Evolutionary conservation across 2,329 filamentous ascomycete genomes (phyloP), one percentile per base, ranked within the genome.

Genomic region (Phoma sp.): DNA sequence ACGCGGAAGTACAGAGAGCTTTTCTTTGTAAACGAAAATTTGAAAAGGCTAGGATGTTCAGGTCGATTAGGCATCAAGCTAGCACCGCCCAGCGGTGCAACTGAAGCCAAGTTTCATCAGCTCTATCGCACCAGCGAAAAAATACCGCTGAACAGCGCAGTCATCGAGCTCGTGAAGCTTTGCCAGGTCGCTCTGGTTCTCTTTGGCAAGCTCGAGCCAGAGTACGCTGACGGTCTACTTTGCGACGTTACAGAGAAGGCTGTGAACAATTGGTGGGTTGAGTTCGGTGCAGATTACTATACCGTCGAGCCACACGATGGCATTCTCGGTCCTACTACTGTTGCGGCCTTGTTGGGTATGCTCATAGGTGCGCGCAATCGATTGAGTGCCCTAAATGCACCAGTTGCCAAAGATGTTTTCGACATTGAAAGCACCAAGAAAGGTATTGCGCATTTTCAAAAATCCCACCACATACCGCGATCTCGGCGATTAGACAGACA

Each of bases 181-280:
- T 98, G 93, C 64, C 95, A 99, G 74, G 86, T 92, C 28, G 92
- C 95, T 0, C 78, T 99, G 54, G 88, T 91, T 68, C 80, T 97
- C 56, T 99, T 97, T 74, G 91, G 89, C 47, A 92, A 93, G 72
- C 80, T 98, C 5, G 88, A 91, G n/a, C 84, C 88, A 25, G 90
- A 93, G 61, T 98, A 96, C 71, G 90, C 91, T 7, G 95, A 99
- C 68, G 95, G 95, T 0, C 78, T 97, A 20, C 83, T 99, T 3
- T 99, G 95, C 73, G 95, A 99, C 76, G 82, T 95, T 36, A 98
- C 95, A 0, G 95, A 99, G 73, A 88, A 84, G 57, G 92, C 93
- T 1, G 87, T 98, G 65, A 89, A 88, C 57, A 91, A 97, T 73
- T 99, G 95, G 95, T 98, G 95, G 95, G 88, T 90, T 1, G 91